Conservation (phyloP, 495 filamentous ascomycete species). For the Penicillium antarcticum region DNA sequence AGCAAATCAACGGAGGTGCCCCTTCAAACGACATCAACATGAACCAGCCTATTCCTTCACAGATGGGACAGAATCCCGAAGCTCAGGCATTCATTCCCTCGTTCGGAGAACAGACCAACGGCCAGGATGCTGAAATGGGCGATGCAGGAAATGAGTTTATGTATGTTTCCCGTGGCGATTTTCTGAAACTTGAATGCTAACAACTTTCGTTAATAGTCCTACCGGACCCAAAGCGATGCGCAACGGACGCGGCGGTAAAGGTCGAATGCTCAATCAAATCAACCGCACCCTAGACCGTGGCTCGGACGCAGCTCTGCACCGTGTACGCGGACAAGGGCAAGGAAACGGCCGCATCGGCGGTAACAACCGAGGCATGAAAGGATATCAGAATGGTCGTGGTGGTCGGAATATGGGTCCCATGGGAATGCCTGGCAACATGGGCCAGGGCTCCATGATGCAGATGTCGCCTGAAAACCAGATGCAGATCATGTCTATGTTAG, state of each 20-base stretch:
- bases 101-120: conserved; percentile 12
- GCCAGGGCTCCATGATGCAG: conserved; percentile 40
- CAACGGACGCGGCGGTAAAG: conserved; percentile 59
- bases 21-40: conserved; percentile 15
- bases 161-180: conserved; percentile 52
- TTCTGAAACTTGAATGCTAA: conserved; percentile 5
- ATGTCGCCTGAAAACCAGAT: conserved; percentile 70
- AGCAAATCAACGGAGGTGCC: conserved; percentile 53
- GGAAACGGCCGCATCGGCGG: conserved; percentile 75
- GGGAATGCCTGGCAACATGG: conserved; percentile 48
- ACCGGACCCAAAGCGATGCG: conserved; percentile 97
- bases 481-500: conserved; percentile 77
- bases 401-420: conserved; percentile 50
- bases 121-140: conserved; percentile 69
- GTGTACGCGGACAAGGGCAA: conserved; percentile 69
- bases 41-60: conserved; percentile 35
- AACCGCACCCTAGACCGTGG: conserved; percentile 81
- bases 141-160: conserved; percentile 58
- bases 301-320: conserved; percentile 71
- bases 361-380: conserved; percentile 69
- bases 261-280: conserved; percentile 83
- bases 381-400: conserved; percentile 45
- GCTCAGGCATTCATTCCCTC: conserved; percentile 9
- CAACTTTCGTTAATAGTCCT: conserved; percentile 54
- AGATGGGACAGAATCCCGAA: conserved; percentile 24